A percentile compares a stretch with the other conserved stretches of the same genome.
These are phyloP conservation scores for Pseudocohnilembus persalinus DNA, from an alignment of 169 alveolate species.

Conservation along the genomic window DNA sequence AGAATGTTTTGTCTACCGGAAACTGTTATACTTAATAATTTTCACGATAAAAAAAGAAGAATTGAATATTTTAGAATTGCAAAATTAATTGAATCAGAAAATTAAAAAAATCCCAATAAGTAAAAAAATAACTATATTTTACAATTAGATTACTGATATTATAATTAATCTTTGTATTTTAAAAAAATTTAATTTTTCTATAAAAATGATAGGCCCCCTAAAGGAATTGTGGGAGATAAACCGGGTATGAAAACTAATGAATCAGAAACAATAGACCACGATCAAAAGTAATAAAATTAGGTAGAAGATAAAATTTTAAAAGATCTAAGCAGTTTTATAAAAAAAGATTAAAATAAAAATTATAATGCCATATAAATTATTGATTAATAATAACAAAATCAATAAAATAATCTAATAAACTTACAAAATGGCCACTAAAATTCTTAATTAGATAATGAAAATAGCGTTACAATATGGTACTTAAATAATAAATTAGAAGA, in stretches of 20 bases:
- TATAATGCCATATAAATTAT: no score
- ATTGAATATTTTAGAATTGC: constrained; percentile 35
- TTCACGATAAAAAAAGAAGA: constrained; percentile 45
- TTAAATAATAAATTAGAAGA: no score
- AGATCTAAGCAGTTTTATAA: constrained; percentile 28
- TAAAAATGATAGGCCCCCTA: constrained; percentile 18
- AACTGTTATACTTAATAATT: constrained; percentile 19
- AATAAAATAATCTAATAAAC: no score
- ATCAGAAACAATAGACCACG: constrained; percentile 5
- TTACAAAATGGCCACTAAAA: no score
- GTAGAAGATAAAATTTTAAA: constrained; percentile 6
- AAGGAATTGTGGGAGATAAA: constrained; percentile 43
- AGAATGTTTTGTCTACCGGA: constrained; percentile 25
- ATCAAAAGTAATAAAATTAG: not conserved
- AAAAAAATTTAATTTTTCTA: no score
- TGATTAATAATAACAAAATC: no score
- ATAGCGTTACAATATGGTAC: no score
- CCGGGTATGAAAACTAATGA: constrained; percentile 24
- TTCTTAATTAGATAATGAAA: no score
- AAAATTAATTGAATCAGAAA: constrained; percentile 28
- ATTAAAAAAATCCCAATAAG: constrained; percentile 39
- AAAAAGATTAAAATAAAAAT: not conserved
- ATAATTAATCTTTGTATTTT: no score
- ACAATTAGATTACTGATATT: no score
- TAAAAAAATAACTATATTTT: no score